Evolutionary conservation across 768 basidiomycete species (phyloP), one percentile per base, ranked within the genome.

Genomic region (Dioszegia hungarica): DNA sequence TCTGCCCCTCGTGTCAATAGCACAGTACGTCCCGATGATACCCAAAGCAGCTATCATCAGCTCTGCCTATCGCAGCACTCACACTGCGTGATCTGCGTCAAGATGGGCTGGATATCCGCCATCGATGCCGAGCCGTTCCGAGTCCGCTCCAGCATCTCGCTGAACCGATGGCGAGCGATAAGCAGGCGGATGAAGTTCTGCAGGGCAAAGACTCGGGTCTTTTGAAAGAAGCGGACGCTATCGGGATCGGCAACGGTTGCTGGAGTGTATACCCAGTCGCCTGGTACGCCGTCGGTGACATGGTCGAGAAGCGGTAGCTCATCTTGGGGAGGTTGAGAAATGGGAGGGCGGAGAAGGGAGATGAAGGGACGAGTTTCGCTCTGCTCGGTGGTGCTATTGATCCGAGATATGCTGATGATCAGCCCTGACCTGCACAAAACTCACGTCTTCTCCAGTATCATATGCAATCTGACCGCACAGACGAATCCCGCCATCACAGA

Each of bases 401-500:
- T 60, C 28, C 39, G 39, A n/a, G 28, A 33, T 17, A 49, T 37
- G 33, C 19, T 54, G 9, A 12, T 19, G 43, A 14, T 33, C 31
- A 33, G 31, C 31, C 8, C 6, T 6, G 8, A 33, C 31, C 8
- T 6, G 31, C 14, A n/a, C n/a, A 33, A 14, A 14, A 29, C 62
- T 51, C 46, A 61, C 62, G 50, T 52, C 45, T 46, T 36, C 27
- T 64, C 62, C 50, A 64, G 31, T 12, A 64, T 39, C 59, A 64
- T 49, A 45, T 64, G 62, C 15, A 64, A 51, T 14, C 62, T 59
- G n/a, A 64, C 43, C 3, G 59, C 55, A 19, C 47, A 43, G 15
- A 64, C 54, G 34, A 60, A 64, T 20, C 62, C 62, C 6, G 62
- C 59, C 49, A 64, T 60, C 3, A 64, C 54, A n/a, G 55, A 61